Evolutionary conservation across 257 asterid species (phyloP), one percentile per base, ranked within the genome.

Genomic region (Cynanchum wilfordii): DNA sequence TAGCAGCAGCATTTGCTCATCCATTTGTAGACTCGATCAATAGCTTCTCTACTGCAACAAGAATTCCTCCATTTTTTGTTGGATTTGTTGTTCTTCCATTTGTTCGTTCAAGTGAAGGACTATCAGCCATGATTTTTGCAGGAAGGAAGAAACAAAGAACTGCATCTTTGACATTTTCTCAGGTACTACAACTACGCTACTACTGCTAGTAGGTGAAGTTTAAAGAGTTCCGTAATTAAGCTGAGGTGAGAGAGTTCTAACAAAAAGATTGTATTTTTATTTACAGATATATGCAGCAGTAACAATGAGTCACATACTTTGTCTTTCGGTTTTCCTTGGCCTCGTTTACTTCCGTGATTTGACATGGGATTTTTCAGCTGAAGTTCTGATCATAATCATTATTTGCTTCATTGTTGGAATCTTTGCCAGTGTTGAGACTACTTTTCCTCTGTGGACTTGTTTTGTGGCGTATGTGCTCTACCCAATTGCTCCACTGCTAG

Each of bases 281-380:
- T 36, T 76, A 67, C 76, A 76, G 74, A 36, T 70, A 33, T 76
- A 76, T 24, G 80, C 76, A 60, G 80, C 76, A 12, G 80, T 76
- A 29, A 71, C 80, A 0, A 76, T 76, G 76, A 76, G 73, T 44
- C 73, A 76, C 29, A 60, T 71, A 33, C 66, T 76, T 38, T 76
- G 76, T 49, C 58, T 70, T 54, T 76, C 76, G 0, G 77, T 77
- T 15, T 77, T 77, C 56, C 75, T 72, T 16, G 77, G 69, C 25
- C 81, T 72, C 3, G 69, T 72, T 55, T 77, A 77, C 27, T 67
- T 58, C 16, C 49, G 81, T 49, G 69, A 71, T 13, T 30, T 77
- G 69, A 50, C 54, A 45, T 77, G 77, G 74, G 70, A 77, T 58
- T 72, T 77, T 69, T 72, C 81, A 15, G 59, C 77, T 54, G 81